phyloP scores from a whole-genome alignment of 2,329 filamentous ascomycete genomes.

The Colletotrichum godetiae region DNA sequence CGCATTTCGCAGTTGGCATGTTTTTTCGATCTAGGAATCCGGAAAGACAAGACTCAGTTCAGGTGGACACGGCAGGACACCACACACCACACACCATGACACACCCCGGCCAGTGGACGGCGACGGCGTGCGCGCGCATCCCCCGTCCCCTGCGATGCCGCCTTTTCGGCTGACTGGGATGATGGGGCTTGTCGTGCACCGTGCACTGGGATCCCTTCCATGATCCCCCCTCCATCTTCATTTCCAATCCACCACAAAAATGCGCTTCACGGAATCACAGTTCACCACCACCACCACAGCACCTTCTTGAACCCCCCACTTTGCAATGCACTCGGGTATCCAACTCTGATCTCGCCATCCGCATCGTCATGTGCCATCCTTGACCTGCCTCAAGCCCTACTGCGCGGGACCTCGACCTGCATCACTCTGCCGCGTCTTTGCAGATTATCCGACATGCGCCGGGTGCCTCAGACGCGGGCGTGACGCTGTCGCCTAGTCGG shows the following conservation, averaged over 20 bases:
- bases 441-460: neutral
- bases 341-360: neutral
- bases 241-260: neutral
- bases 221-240: neutral
- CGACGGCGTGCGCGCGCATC: neutral
- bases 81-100: neutral
- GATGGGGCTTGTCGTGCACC: neutral
- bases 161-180: neutral
- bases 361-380: neutral
- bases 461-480: neutral
- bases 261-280: neutral
- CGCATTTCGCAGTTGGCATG: neutral
- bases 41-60: neutral
- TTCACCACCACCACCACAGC: too few relatives aligned
- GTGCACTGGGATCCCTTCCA: neutral
- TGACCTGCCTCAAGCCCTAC: neutral
- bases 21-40: neutral
- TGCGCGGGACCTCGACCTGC: neutral
- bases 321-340: neutral
- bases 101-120: neutral
- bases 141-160: neutral
- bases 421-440: constrained; percentile 19
- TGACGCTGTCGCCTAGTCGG: neutral
- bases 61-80: neutral
- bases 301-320: neutral